phyloP scores from a whole-genome alignment of 305 asterid species.

The Solanum hybrid region DNA sequence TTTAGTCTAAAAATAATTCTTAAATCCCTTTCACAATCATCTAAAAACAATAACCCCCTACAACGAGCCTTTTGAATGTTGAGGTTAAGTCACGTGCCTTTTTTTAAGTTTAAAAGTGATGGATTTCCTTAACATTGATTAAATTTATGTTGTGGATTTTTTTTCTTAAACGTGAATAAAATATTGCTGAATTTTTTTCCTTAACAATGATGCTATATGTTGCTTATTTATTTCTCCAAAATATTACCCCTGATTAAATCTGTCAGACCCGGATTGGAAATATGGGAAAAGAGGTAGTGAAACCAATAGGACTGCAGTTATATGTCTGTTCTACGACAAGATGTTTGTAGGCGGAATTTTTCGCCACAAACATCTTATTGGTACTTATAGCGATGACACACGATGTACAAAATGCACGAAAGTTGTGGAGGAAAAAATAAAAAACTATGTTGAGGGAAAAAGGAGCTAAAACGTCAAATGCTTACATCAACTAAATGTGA shows the following conservation, averaged over 20 bases:
- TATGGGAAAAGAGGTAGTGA: neutral
- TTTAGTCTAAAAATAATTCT: neutral
- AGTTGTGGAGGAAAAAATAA: neutral
- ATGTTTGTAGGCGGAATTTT: neutral
- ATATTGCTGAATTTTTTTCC: neutral
- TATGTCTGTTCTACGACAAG: neutral
- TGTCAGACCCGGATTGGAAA: neutral
- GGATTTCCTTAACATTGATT: neutral
- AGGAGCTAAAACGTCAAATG: neutral
- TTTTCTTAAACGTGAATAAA: neutral
- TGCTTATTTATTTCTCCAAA: neutral
- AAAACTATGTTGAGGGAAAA: neutral
- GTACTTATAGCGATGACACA: neutral
- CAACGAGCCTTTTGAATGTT: neutral
- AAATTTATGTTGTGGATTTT: neutral
- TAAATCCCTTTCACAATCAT: neutral
- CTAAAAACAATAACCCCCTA: neutral
- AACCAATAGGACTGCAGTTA: neutral
- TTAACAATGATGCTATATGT: neutral
- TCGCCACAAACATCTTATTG: neutral
- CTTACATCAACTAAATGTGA: neutral
- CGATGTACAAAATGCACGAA: neutral
- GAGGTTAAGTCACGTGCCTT: neutral
- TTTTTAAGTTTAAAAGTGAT: neutral
- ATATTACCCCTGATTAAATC: neutral